Evolutionary conservation across 2,329 filamentous ascomycete genomes (phyloP), one percentile per base, ranked within the genome.

Genomic region (Scedosporium aurantiacum): DNA sequence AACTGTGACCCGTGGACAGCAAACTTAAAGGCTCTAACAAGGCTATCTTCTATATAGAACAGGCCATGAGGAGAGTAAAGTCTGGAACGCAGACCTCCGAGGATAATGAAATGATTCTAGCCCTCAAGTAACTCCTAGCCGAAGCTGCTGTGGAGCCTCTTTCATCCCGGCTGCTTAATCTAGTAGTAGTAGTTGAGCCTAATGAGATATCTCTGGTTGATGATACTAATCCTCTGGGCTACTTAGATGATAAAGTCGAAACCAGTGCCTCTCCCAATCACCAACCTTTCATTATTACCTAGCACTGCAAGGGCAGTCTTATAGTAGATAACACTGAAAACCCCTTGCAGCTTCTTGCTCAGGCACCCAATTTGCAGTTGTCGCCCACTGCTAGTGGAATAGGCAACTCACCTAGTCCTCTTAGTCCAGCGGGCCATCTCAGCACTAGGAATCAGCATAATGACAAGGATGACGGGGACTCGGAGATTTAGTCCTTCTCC

Each of bases 11-110:
- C n/a, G n/a, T n/a, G n/a, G n/a, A n/a, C 64, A 90, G 87, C 71
- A 90, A 90, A 72, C 83, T 88, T 45, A 87, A 85, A 16, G 88
- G 88, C 0, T 74, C 90, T 32, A 87, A 90, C 64, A 90, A 90
- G 72, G 87, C 87, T 2, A 80, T 90, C 21, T 84, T 83, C 67
- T 87, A 89, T 68, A 86, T 90, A 63, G 86, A 90, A 68, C 84
- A 90, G 70, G 88, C 86, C 12, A 75, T 87, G 61, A 79, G 82
- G 68, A 75, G 84, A 57, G 79, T 82, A 23, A 76, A 78, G 60
- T 70, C 78, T 60, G 75, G 78, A 55, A 67, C 75, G 21, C 73
- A 75, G 60, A 74, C 72, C 28, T 68, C 72, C 0, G 77, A 79
- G 28, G 78, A 79, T 60, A 73, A 75, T 54, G 76, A 76, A 63